A percentile compares a stretch with the other conserved stretches of the same genome.
These are phyloP conservation scores for Madurella fahalii DNA, from an alignment of 2,329 filamentous ascomycete genomes.

Conservation along the genomic window DNA sequence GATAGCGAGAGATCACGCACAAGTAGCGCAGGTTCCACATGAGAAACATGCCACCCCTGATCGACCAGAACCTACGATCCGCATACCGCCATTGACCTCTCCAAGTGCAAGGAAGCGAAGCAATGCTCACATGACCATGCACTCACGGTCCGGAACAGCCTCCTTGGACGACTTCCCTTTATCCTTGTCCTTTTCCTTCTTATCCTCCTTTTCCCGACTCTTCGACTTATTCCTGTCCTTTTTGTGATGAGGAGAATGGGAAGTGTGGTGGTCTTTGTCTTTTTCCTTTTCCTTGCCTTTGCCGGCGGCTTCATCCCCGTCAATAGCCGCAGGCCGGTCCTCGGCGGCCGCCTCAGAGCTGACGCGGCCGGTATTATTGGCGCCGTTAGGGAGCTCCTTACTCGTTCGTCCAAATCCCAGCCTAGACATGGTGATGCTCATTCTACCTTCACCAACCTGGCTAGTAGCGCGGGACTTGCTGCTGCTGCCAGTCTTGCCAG, in stretches of 20 bases:
- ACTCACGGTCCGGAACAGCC: conserved; percentile 25
- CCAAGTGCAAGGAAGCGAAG: not conserved
- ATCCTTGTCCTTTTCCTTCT: conserved; percentile 32
- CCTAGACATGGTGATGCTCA: conserved; percentile 55
- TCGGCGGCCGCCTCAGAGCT: conserved; percentile 7
- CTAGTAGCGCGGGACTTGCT: conserved; percentile 49
- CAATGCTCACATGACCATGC: conserved; percentile 24
- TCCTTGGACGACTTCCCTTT: conserved; percentile 15
- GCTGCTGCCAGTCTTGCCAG: conserved; percentile 31
- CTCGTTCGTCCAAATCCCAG: conserved; percentile 49
- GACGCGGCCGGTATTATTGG: not conserved
- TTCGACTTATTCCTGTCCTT: conserved; percentile 38
- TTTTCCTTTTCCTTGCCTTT: conserved; percentile 22
- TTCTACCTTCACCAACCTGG: conserved; percentile 54
- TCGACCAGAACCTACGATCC: no score
- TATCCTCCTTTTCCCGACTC: conserved; percentile 33
- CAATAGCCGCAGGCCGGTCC: conserved; percentile 19
- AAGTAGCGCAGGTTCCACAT: no score
- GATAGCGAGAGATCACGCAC: no score
- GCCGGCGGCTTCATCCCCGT: conserved; percentile 19
- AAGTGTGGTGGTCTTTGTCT: conserved; percentile 25
- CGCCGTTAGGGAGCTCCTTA: conserved; percentile 44
- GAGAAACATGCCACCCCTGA: no score
- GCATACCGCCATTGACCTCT: no score
- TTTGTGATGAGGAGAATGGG: conserved; percentile 26